Percentiles rank a stretch among this genome's conserved stretches.
Evolutionary conservation across 495 filamentous ascomycete genomes (phyloP).

Genomic region (Collariella sp.): DNA sequence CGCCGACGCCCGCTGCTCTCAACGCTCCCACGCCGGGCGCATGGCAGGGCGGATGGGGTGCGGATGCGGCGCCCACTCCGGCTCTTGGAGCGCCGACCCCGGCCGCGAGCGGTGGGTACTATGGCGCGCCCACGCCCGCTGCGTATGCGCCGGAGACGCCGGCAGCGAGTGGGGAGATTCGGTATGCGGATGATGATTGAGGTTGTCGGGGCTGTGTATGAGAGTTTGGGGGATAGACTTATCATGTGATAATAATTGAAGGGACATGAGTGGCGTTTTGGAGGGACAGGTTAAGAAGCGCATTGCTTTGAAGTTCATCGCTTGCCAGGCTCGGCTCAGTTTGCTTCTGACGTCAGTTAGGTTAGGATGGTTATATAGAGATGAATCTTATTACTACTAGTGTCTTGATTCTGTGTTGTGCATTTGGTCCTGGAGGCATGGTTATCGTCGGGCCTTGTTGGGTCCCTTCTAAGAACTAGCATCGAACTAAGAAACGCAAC

Average conservation of each 20-base stretch:
- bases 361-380: no score
- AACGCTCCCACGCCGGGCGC: constrained; percentile 71
- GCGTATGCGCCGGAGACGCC: constrained; percentile 66
- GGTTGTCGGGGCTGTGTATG: constrained; percentile 1
- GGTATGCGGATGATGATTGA: constrained; percentile 45
- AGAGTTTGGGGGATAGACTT: neutral
- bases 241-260: neutral
- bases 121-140: constrained; percentile 71
- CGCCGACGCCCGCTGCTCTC: constrained; percentile 55
- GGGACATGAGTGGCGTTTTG: neutral
- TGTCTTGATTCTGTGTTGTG: no score
- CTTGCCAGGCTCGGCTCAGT: neutral
- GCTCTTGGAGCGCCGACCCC: constrained; percentile 64
- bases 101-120: constrained; percentile 49
- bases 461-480: no score
- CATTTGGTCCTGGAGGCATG: no score
- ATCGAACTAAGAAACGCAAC: no score
- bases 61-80: constrained; percentile 53
- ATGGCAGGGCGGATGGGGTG: constrained; percentile 46
- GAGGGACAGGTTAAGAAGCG: no score
- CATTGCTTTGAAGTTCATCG: neutral
- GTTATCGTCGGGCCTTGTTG: no score
- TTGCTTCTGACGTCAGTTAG: no score
- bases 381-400: no score
- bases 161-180: constrained; percentile 52